Conservation (phyloP, 2,329 filamentous ascomycete species). For the Sodiomyces alkalinus region DNA sequence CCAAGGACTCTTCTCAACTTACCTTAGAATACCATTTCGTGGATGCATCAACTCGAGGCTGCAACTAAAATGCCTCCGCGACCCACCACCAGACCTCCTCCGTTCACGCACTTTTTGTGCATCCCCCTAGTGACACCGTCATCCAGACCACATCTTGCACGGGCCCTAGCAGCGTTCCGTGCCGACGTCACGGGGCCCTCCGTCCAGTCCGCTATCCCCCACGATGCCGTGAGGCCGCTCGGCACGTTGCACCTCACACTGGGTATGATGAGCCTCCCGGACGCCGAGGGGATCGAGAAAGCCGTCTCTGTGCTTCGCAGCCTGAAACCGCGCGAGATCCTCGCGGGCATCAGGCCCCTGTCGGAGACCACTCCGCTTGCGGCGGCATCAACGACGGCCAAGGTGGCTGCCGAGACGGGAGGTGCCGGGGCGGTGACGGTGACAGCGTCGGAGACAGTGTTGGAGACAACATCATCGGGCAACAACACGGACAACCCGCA, state of each 20-base stretch:
- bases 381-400: too few species aligned
- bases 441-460: not conserved
- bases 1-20: too few species aligned
- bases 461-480: too few species aligned
- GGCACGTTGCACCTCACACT: constrained; percentile 76
- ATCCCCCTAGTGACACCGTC: constrained; percentile 50
- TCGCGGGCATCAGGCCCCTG: constrained; percentile 13
- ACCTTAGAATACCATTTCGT: too few species aligned
- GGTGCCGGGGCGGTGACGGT: not conserved
- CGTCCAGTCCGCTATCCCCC: constrained; percentile 35
- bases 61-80: constrained; percentile 20
- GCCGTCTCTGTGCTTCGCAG: constrained; percentile 24
- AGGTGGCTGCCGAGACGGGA: constrained; percentile 4
- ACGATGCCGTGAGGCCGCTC: constrained; percentile 55
- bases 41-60: too few species aligned
- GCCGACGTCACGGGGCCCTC: constrained; percentile 34
- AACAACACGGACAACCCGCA: too few species aligned
- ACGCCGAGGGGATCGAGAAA: constrained; percentile 24
- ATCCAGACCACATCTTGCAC: constrained; percentile 50
- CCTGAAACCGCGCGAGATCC: constrained; percentile 23
- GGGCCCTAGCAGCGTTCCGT: constrained; percentile 45
- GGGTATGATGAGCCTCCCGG: constrained; percentile 64
- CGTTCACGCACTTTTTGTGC: constrained; percentile 61
- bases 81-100: constrained; percentile 17
- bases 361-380: constrained; percentile 7